These are phyloP conservation scores for Rhazya stricta DNA, from an alignment of 257 asterid genomes.

Conservation along the genomic window DNA sequence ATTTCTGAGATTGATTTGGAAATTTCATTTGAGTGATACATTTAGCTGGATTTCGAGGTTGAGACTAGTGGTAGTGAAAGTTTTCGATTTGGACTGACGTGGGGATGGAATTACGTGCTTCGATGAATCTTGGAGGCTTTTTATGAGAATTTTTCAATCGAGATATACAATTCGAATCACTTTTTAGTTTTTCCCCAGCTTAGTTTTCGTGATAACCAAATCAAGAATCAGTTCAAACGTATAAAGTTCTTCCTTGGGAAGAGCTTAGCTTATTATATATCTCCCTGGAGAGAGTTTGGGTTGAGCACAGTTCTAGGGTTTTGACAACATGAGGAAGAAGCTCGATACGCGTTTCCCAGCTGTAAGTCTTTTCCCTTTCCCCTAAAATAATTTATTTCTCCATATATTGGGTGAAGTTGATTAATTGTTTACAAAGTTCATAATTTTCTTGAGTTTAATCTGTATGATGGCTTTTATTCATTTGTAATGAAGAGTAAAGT, in stretches of 20 bases:
- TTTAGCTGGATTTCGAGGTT: neutral
- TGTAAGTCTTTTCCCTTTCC: conserved; percentile 19
- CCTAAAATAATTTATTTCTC: neutral
- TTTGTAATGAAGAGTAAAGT: neutral
- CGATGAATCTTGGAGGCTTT: neutral
- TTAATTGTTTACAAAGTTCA: neutral
- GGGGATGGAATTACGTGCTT: neutral
- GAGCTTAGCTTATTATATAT: neutral
- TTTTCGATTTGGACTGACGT: neutral
- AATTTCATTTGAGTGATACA: neutral
- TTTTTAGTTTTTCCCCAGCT: neutral
- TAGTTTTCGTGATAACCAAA: neutral
- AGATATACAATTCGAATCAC: neutral
- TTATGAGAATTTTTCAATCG: neutral
- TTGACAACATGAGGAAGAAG: conserved; percentile 1
- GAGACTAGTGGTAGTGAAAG: neutral
- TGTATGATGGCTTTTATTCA: neutral
- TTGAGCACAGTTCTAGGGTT: neutral
- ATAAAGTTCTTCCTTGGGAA: neutral
- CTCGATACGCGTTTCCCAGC: conserved; percentile 84
- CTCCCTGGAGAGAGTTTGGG: neutral
- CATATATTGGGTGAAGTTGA: neutral
- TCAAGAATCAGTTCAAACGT: neutral
- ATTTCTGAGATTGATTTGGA: neutral
- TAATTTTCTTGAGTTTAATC: neutral